These are phyloP conservation scores for Rhypophila decipiens DNA, from an alignment of 495 filamentous ascomycete genomes.

Conservation along the genomic window DNA sequence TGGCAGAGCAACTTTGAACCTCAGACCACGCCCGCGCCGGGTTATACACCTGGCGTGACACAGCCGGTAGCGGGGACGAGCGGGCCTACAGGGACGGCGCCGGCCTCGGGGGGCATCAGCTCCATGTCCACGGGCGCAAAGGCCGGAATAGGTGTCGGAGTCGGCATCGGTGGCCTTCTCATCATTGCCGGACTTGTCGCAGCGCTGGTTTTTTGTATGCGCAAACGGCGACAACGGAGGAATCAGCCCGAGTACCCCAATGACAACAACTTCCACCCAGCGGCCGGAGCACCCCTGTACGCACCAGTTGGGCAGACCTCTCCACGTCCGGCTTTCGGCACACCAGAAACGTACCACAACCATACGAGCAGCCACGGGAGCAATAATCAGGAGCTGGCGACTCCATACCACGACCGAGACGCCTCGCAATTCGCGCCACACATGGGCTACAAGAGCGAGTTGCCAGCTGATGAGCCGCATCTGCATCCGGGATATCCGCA, in stretches of 20 bases:
- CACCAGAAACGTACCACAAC: neutral
- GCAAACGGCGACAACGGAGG: neutral
- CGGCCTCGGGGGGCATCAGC: neutral
- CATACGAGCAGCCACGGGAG: too few species aligned
- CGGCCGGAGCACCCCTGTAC: neutral
- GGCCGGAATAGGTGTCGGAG: constrained; percentile 16
- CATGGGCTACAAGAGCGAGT: constrained; percentile 12
- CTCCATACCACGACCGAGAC: too few species aligned
- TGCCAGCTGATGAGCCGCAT: constrained; percentile 14
- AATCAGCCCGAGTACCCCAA: neutral
- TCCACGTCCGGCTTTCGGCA: neutral
- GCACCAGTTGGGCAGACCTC: neutral
- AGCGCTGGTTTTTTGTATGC: constrained; percentile 1
- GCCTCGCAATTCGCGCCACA: neutral
- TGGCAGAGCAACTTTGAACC: constrained; percentile 14
- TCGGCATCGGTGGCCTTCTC: constrained; percentile 11
- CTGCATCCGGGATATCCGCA: neutral
- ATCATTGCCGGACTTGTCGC: constrained; percentile 3
- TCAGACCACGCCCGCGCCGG: constrained; percentile 6
- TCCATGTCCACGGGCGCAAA: constrained; percentile 1
- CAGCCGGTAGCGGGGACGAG: constrained; percentile 4
- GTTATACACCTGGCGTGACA: constrained; percentile 9
- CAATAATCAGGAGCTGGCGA: too few species aligned
- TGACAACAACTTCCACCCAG: neutral
- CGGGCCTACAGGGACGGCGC: neutral